Percentiles rank a stretch among this genome's conserved stretches.
Evolutionary conservation across 495 filamentous ascomycete species (phyloP).

Genomic region (Trichoderma erinaceum): DNA sequence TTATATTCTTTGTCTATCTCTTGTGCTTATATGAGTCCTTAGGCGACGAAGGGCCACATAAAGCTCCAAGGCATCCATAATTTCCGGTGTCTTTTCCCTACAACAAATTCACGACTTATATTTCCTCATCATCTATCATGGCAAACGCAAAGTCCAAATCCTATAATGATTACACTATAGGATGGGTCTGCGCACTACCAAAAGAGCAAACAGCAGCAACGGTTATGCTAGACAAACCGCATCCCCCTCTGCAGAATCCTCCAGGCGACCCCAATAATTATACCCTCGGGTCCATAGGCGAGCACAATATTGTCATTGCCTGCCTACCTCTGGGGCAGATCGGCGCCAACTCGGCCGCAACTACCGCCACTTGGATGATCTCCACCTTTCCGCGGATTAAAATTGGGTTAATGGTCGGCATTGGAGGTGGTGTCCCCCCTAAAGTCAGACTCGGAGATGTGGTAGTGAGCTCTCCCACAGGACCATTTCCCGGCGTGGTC

Average conservation of each 20-base stretch:
- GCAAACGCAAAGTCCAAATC: neutral
- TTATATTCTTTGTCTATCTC: too few species aligned
- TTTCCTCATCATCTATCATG: too few species aligned
- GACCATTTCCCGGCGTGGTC: conserved; percentile 28
- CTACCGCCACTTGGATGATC: conserved; percentile 27
- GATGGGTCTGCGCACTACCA: neutral
- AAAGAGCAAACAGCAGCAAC: neutral
- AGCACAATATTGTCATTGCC: conserved; percentile 39
- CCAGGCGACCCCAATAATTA: conserved; percentile 23
- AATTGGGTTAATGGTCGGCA: conserved; percentile 41
- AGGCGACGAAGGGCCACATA: too few species aligned
- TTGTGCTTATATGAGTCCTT: too few species aligned
- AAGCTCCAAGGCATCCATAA: too few species aligned
- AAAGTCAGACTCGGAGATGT: conserved; percentile 38
- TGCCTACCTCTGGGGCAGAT: conserved; percentile 30
- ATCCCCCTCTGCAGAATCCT: neutral
- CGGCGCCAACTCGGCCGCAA: conserved; percentile 26
- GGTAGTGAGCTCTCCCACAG: conserved; percentile 30
- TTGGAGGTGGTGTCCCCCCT: conserved; percentile 34
- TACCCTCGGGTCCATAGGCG: conserved; percentile 25
- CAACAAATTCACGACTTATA: too few species aligned
- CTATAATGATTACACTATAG: neutral
- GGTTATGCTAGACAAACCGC: neutral
- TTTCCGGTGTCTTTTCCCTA: too few species aligned
- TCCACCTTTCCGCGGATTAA: conserved; percentile 31